Evolutionary conservation across 2,329 filamentous ascomycete species (phyloP), one percentile per base, ranked within the genome.

Genomic region (Escovopsis sp.): DNA sequence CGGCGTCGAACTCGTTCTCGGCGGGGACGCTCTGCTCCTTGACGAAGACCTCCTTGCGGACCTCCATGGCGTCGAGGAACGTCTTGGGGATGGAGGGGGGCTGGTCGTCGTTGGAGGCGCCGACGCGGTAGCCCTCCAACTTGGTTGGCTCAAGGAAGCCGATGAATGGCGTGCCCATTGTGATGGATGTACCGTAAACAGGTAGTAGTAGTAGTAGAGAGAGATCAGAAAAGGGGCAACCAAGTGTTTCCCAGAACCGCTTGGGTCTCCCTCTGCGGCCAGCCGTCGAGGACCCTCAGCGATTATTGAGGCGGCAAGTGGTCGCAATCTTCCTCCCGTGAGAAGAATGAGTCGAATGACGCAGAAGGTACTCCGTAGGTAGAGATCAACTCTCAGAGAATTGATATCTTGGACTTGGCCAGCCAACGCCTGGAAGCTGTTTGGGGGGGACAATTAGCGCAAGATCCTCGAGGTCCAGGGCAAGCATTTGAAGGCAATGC

Each of bases 1-100:
- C 86, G 1, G 70, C 64, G 64, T 95, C 89, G 49, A 85, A 71
- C 59, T 96, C 88, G 48, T 77, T 74, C 32, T 81, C 76, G 1
- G 76, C 59, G 0, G 72, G 67, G 12, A 76, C 64, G 0, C 59
- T 51, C 52, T 81, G 77, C 52, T 81, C 78, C 7, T 62, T 32
- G 20, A 81, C 71, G 50, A 79, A 81, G 41, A 82, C 77, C 14
- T 59, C 53, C 45, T 74, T 64, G 31, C 79, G 73, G 35, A 82
- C 70, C 40, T 63, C 58, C 75, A 81, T 79, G 47, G 74, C 74
- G 49, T 80, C 74, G 38, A 72, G 58, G 59, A 86, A 84, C 34
- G 66, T 52, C 27, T 60, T 53, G 0, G 79, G 72, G 46, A 77
- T 60, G 25, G 56, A 53, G 2, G 56, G 15, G 1, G 64, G 56